Conservation (phyloP, 805 yeast species). For the Candida berthetii region DNA sequence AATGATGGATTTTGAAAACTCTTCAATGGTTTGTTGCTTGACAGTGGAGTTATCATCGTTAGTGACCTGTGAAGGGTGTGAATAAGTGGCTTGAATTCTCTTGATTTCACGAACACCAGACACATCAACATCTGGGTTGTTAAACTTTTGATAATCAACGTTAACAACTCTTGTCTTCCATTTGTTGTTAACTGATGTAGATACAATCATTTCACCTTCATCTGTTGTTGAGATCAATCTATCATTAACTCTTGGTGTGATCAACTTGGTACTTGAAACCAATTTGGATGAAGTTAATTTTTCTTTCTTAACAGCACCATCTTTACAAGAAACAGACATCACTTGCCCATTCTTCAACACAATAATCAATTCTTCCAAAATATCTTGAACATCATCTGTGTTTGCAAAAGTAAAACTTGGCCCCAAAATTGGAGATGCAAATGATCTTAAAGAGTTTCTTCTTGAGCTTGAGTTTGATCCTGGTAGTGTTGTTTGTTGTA, state of each 20-base stretch:
- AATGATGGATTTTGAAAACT: slow-evolving; percentile 27
- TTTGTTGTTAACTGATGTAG: slow-evolving; percentile 52
- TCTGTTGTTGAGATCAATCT: slow-evolving; percentile 51
- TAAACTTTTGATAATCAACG: slow-evolving; percentile 34
- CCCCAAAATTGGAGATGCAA: slow-evolving; percentile 17
- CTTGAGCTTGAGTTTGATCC: slow-evolving; percentile 20
- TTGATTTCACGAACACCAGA: slow-evolving; percentile 1
- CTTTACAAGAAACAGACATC: slow-evolving; percentile 40
- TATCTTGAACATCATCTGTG: slow-evolving; percentile 13
- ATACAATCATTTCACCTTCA: slow-evolving; percentile 49
- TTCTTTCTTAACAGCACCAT: slow-evolving; percentile 35
- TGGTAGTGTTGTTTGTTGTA: slow-evolving; percentile 9
- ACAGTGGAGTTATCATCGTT: background rate
- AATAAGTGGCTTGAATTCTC: slow-evolving; percentile 3
- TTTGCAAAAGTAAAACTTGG: slow-evolving; percentile 17
- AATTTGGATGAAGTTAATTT: slow-evolving; percentile 27
- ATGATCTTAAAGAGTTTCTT: slow-evolving; percentile 24
- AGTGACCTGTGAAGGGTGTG: background rate
- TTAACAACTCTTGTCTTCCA: slow-evolving; percentile 55
- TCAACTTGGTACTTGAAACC: slow-evolving; percentile 47
- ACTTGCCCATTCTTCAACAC: slow-evolving; percentile 46
- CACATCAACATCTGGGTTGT: slow-evolving; percentile 11
- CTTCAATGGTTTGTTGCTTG: slow-evolving; percentile 2
- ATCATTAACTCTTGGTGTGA: slow-evolving; percentile 73
- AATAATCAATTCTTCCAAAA: slow-evolving; percentile 37